These are phyloP conservation scores for Mitragyna speciosa DNA, from an alignment of 257 asterid genomes.

Conservation along the genomic window DNA sequence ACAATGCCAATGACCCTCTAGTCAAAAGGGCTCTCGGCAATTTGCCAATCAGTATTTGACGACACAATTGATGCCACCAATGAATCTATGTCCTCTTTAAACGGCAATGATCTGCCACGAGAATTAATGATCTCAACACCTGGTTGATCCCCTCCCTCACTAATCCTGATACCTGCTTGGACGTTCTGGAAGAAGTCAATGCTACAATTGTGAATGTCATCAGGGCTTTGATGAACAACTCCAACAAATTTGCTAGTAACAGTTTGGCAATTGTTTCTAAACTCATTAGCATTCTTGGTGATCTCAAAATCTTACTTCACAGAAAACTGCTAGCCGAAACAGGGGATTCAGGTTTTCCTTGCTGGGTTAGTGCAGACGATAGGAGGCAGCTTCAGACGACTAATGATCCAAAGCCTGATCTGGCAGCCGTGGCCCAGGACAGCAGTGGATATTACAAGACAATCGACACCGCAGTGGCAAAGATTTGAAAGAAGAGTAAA, in stretches of 20 bases:
- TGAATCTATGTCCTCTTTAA: slow-evolving; percentile 42
- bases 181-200: slow-evolving; percentile 58
- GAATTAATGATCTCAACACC: slow-evolving; percentile 48
- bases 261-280: slow-evolving; percentile 74
- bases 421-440: slow-evolving; percentile 61
- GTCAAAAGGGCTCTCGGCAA: slow-evolving; percentile 47
- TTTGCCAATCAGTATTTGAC: slow-evolving; percentile 49
- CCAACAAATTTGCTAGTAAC: slow-evolving; percentile 61
- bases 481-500: slow-evolving; percentile 52
- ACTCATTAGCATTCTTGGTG: slow-evolving; percentile 37
- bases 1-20: slow-evolving; percentile 24
- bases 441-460: slow-evolving; percentile 54
- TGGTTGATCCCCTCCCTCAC: slow-evolving; percentile 73
- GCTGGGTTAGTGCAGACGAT: slow-evolving; percentile 54
- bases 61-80: slow-evolving; percentile 62
- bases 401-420: slow-evolving; percentile 40
- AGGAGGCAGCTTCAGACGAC: slow-evolving; percentile 52
- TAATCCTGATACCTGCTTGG: slow-evolving; percentile 72
- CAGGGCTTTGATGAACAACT: slow-evolving; percentile 40
- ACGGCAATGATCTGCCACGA: slow-evolving; percentile 11
- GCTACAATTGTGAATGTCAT: slow-evolving; percentile 44
- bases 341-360: slow-evolving; percentile 37
- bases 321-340: slow-evolving; percentile 40
- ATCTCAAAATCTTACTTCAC: slow-evolving; percentile 46
- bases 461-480: slow-evolving; percentile 52